phyloP scores from a whole-genome alignment of 306 rosid species.

The Geum urbanum region DNA sequence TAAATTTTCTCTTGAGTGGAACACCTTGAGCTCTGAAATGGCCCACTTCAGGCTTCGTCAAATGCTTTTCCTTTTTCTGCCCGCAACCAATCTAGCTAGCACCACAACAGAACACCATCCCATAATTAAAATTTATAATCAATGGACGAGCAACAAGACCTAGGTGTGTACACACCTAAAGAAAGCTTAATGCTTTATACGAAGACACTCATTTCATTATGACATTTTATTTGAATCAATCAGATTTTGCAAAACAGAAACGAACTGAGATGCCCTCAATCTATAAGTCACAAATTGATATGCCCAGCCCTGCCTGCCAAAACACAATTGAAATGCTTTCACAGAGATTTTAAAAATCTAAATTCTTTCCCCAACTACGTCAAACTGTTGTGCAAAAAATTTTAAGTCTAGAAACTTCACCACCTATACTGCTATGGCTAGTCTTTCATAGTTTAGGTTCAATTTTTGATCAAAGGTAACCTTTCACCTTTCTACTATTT shows the following conservation, averaged over 20 bases:
- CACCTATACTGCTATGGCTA: not conserved
- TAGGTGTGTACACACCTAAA: not conserved
- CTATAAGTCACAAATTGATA: not conserved
- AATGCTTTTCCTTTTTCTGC: constrained; percentile 89
- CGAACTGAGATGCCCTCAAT: not conserved
- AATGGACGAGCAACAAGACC: not conserved
- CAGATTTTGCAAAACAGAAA: not conserved
- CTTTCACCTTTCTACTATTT: no score
- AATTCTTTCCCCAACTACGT: not conserved
- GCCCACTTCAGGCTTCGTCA: constrained; percentile 92
- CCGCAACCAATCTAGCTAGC: constrained; percentile 99
- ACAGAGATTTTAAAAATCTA: not conserved
- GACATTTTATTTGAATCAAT: not conserved
- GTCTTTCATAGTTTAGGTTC: not conserved
- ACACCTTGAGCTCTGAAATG: constrained; percentile 98
- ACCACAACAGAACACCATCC: constrained; percentile 40
- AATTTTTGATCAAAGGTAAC: no score
- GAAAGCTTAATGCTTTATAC: not conserved
- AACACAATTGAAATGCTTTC: not conserved
- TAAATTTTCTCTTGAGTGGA: constrained; percentile 81
- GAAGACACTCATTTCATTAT: not conserved
- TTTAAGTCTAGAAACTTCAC: not conserved
- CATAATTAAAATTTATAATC: constrained; percentile 23
- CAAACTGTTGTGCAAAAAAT: not conserved
- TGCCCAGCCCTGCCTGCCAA: not conserved